Evolutionary conservation across 202 grass and related monocot genomes (phyloP).

Genomic region (Digitaria exilis): DNA sequence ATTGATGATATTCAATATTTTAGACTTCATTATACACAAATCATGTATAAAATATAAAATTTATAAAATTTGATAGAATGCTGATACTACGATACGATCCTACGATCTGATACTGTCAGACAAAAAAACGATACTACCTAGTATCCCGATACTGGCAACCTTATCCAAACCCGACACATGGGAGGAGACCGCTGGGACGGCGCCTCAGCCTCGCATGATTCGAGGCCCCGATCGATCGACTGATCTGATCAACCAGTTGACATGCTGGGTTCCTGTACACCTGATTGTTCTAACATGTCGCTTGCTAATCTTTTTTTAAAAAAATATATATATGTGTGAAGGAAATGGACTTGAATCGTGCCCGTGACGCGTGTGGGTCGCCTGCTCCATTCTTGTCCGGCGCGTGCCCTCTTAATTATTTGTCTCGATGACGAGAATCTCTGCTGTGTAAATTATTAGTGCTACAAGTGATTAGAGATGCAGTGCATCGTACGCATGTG

Average conservation of each 20-base stretch:
- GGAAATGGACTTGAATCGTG: neutral
- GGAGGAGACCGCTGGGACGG: no score
- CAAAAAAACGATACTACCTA: no score
- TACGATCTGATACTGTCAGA: no score
- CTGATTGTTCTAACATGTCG: neutral
- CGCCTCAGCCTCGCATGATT: neutral
- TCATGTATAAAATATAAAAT: no score
- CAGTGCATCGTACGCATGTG: neutral
- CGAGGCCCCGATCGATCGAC: neutral
- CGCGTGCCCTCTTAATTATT: neutral
- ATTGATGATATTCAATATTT: no score
- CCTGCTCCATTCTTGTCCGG: neutral
- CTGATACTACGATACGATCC: no score
- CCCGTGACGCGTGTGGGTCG: constrained; percentile 10
- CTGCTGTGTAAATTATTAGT: neutral
- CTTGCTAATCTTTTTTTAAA: neutral
- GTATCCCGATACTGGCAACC: no score
- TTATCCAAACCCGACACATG: constrained; percentile 21
- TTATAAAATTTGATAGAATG: no score
- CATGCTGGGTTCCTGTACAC: constrained; percentile 4
- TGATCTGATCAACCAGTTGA: neutral
- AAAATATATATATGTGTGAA: no score
- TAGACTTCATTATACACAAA: no score
- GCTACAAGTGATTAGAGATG: neutral
- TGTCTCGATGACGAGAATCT: neutral